Percentiles rank a stretch among this genome's conserved stretches.
phyloP scores from a whole-genome alignment of 176 grass and related monocot species.

The Oryza officinalis region DNA sequence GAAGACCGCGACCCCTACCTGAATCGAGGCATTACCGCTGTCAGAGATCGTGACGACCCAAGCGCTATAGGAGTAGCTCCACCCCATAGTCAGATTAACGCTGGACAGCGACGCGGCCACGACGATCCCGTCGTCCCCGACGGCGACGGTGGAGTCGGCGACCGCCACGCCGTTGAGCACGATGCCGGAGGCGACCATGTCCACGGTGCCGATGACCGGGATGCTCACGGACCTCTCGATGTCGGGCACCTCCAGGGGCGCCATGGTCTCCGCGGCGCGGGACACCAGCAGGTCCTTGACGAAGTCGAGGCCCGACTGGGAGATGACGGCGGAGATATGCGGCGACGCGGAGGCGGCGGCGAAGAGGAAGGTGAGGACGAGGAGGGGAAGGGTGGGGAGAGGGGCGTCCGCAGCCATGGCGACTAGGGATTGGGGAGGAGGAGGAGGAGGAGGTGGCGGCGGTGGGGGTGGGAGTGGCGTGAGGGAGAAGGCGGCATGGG shows the following conservation, averaged over 20 bases:
- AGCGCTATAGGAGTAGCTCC: conserved; percentile 71
- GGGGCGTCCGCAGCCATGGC: conserved; percentile 15
- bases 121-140: conserved; percentile 64
- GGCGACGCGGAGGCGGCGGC: conserved; percentile 13
- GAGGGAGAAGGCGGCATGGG: conserved; percentile 24
- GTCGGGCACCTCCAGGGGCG: conserved; percentile 59
- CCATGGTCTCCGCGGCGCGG: conserved; percentile 54
- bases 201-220: conserved; percentile 65
- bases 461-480: conserved; percentile 8
- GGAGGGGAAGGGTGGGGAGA: conserved; percentile 9
- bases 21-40: conserved; percentile 70
- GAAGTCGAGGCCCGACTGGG: conserved; percentile 79
- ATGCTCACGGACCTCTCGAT: conserved; percentile 64
- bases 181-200: conserved; percentile 55
- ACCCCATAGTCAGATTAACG: conserved; percentile 72
- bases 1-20: conserved; percentile 42
- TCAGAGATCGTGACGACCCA: conserved; percentile 76
- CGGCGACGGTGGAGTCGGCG: conserved; percentile 48
- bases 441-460: background rate
- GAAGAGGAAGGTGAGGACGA: conserved; percentile 31
- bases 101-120: conserved; percentile 71
- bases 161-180: conserved; percentile 52
- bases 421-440: background rate
- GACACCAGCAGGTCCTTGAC: conserved; percentile 78
- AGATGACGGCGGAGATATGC: conserved; percentile 74